Conservation (phyloP, 768 basidiomycete genomes). For the Gyrodon lividus region DNA sequence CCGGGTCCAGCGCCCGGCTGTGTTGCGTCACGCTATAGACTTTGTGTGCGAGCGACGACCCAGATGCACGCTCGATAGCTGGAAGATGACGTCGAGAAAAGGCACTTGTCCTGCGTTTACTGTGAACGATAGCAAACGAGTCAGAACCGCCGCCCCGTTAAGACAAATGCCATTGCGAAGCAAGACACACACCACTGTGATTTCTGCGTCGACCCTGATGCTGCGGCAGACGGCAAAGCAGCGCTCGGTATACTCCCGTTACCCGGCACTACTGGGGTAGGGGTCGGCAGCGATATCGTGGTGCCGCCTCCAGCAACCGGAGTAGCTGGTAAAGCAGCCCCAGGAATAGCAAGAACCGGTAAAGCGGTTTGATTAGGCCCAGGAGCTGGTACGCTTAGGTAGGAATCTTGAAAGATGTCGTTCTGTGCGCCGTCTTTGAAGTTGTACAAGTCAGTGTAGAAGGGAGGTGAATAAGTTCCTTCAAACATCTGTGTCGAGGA, state of each 20-base stretch:
- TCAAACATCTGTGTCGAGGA: conserved; percentile 57
- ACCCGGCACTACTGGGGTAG: background rate
- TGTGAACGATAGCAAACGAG: background rate
- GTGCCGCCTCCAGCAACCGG: background rate
- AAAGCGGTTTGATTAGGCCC: conserved; percentile 35
- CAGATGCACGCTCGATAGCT: conserved; percentile 1
- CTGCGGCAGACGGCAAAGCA: background rate
- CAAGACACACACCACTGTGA: conserved; percentile 16
- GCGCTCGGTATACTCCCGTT: background rate
- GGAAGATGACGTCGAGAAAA: conserved; percentile 9
- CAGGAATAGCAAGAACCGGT: conserved; percentile 13
- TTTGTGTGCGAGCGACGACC: conserved; percentile 5
- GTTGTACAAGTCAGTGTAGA: conserved; percentile 69
- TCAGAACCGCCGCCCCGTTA: background rate
- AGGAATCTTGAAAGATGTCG: conserved; percentile 69
- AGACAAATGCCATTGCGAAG: background rate
- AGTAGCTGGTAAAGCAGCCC: background rate
- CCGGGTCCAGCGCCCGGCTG: conserved; percentile 2
- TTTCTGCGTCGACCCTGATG: background rate
- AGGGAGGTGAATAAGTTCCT: conserved; percentile 56
- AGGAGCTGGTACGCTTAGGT: conserved; percentile 43
- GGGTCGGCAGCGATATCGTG: background rate
- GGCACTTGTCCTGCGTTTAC: background rate
- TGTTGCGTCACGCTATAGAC: conserved; percentile 9
- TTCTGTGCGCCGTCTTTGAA: conserved; percentile 70